Conservation (phyloP, 2,329 filamentous ascomycete genomes). For the Gnomoniopsis sp. region DNA sequence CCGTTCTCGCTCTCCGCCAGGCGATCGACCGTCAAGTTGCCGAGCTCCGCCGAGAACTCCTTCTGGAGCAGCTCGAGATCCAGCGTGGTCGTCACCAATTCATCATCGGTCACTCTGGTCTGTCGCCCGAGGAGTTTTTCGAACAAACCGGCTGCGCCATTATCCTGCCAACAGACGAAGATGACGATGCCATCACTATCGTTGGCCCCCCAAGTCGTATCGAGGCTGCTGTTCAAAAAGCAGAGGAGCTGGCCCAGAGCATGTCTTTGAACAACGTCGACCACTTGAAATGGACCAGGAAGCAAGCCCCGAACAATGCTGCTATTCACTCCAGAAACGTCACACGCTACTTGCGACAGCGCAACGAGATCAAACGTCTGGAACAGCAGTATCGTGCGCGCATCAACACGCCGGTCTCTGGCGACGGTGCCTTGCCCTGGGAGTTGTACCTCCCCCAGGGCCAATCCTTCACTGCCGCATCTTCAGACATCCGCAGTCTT, state of each 20-base stretch:
- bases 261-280: conserved; percentile 86
- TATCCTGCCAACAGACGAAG: conserved; percentile 72
- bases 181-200: conserved; percentile 80
- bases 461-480: conserved; percentile 75
- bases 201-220: conserved; percentile 76
- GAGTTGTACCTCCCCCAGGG: conserved; percentile 83
- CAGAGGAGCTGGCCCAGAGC: conserved; percentile 82
- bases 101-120: conserved; percentile 81
- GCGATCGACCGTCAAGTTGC: conserved; percentile 77
- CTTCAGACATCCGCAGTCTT: conserved; percentile 70
- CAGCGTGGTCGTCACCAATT: conserved; percentile 90
- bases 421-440: conserved; percentile 73
- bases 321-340: conserved; percentile 79
- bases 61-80: conserved; percentile 75
- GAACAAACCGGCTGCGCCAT: conserved; percentile 87
- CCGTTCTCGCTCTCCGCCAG: conserved; percentile 74
- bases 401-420: conserved; percentile 73
- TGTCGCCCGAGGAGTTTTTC: conserved; percentile 81
- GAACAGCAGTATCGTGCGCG: conserved; percentile 79
- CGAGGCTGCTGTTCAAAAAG: conserved; percentile 71
- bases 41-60: conserved; percentile 71
- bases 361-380: conserved; percentile 76
- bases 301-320: conserved; percentile 67
- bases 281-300: conserved; percentile 44
- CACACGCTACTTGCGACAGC: conserved; percentile 81